A percentile compares a stretch with the other conserved stretches of the same genome.
phyloP scores from a whole-genome alignment of 305 asterid species.

The Fraxinus latifolia region DNA sequence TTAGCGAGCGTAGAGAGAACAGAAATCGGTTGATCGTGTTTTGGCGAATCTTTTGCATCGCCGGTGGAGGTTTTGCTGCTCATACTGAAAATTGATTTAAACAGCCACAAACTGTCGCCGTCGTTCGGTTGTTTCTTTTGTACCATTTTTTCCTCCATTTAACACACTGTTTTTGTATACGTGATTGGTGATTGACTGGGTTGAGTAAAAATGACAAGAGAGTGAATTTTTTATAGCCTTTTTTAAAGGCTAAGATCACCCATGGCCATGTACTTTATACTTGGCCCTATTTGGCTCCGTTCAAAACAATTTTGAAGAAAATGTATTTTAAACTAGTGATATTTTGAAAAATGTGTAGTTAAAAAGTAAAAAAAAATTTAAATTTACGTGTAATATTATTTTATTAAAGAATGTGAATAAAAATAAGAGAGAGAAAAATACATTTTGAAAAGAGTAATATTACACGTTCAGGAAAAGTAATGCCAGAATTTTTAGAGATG shows the following conservation, averaged over 20 bases:
- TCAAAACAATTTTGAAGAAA: too few relatives aligned
- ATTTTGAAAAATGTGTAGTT: too few relatives aligned
- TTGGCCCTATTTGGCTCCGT: neutral
- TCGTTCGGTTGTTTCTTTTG: constrained; percentile 14
- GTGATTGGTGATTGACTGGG: neutral
- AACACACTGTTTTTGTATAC: neutral
- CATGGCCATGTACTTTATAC: neutral
- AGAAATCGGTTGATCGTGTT: constrained; percentile 36
- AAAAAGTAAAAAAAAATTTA: too few relatives aligned
- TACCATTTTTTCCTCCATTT: constrained; percentile 18
- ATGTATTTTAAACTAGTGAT: too few relatives aligned
- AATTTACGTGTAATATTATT: too few relatives aligned
- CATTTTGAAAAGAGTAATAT: too few relatives aligned
- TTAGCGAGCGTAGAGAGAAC: constrained; percentile 63
- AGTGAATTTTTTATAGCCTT: neutral
- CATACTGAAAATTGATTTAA: constrained; percentile 53
- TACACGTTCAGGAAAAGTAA: too few relatives aligned
- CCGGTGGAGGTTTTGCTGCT: constrained; percentile 26
- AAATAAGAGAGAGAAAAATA: too few relatives aligned
- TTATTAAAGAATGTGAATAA: too few relatives aligned
- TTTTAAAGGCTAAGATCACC: neutral
- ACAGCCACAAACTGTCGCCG: constrained; percentile 32
- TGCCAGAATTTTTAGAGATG: too few relatives aligned
- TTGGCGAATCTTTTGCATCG: constrained; percentile 25
- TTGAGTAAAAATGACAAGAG: neutral